These are phyloP conservation scores for Mycena filopes DNA, from an alignment of 768 basidiomycete genomes.

Conservation along the genomic window DNA sequence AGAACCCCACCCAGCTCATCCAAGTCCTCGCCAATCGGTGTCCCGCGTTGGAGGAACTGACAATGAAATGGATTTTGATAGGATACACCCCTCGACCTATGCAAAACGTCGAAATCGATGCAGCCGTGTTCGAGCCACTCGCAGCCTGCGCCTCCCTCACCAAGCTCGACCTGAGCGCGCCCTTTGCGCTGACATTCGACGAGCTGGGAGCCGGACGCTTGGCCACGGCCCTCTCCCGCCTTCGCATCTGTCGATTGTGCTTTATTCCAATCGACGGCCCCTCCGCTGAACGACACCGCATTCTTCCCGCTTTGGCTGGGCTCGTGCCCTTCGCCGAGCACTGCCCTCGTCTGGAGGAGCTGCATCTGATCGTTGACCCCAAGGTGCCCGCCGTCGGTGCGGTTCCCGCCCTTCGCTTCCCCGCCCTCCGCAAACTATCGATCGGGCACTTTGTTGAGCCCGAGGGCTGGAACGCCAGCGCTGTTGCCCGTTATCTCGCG, in stretches of 20 bases:
- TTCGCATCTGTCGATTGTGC: background rate
- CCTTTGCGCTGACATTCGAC: background rate
- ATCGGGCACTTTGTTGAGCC: background rate
- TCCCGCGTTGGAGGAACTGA: slow-evolving; percentile 9
- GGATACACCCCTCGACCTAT: too few species aligned
- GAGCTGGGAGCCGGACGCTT: background rate
- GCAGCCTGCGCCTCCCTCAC: slow-evolving; percentile 2
- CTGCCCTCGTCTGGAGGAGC: slow-evolving; percentile 13
- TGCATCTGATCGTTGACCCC: slow-evolving; percentile 5
- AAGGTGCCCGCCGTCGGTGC: background rate
- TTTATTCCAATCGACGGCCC: slow-evolving; percentile 2
- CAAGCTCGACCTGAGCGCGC: slow-evolving; percentile 10
- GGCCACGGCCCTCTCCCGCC: background rate
- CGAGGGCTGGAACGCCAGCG: background rate
- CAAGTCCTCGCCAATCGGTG: background rate
- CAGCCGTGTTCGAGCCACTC: slow-evolving; percentile 4
- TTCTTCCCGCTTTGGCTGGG: background rate
- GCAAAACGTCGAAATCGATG: background rate
- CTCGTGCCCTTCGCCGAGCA: background rate
- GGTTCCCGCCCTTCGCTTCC: background rate
- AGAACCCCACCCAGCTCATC: background rate
- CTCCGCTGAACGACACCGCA: background rate
- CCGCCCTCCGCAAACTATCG: slow-evolving; percentile 1
- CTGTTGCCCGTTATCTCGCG: slow-evolving; percentile 2
- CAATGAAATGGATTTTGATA: background rate